phyloP scores from a whole-genome alignment of 768 basidiomycete species.

The Tremella yokohamensis region DNA sequence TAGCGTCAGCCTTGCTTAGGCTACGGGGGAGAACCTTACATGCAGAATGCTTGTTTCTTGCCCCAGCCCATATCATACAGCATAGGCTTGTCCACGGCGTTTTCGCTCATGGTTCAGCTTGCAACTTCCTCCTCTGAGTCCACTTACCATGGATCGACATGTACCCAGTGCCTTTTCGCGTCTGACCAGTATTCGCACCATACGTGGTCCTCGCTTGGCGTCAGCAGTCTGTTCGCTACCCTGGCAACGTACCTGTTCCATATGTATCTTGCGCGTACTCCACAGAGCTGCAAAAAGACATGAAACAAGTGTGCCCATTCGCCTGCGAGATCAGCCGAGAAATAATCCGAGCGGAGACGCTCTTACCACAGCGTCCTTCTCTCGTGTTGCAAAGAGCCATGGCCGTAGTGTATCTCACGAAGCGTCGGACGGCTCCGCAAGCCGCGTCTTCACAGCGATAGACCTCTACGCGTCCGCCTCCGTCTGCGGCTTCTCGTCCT shows the following conservation, averaged over 20 bases:
- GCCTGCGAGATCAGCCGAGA: constrained; percentile 20
- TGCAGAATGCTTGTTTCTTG: constrained; percentile 52
- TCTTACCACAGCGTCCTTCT: constrained; percentile 48
- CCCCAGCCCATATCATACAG: constrained; percentile 54
- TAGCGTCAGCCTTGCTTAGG: constrained; percentile 3
- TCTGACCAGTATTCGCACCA: constrained; percentile 52
- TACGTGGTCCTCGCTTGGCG: constrained; percentile 53
- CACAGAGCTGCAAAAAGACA: constrained; percentile 50
- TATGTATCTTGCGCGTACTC: constrained; percentile 51
- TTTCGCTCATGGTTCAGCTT: constrained; percentile 42
- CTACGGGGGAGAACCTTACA: constrained; percentile 30
- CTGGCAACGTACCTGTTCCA: constrained; percentile 46
- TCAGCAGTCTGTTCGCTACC: neutral
- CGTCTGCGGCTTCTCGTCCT: constrained; percentile 42
- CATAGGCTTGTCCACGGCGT: constrained; percentile 49
- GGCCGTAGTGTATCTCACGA: constrained; percentile 51
- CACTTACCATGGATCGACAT: constrained; percentile 52
- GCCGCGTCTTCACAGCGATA: constrained; percentile 42
- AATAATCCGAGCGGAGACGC: neutral
- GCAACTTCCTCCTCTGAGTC: neutral
- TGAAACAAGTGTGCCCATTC: constrained; percentile 55
- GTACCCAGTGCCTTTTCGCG: constrained; percentile 51
- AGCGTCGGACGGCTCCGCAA: constrained; percentile 42
- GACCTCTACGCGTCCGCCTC: constrained; percentile 52
- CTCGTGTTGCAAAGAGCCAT: constrained; percentile 46